Percentiles rank a stretch among this genome's conserved stretches.
These are phyloP conservation scores for Ceratocystiopsis sp. DNA, from an alignment of 2,329 filamentous ascomycete species.

Conservation along the genomic window DNA sequence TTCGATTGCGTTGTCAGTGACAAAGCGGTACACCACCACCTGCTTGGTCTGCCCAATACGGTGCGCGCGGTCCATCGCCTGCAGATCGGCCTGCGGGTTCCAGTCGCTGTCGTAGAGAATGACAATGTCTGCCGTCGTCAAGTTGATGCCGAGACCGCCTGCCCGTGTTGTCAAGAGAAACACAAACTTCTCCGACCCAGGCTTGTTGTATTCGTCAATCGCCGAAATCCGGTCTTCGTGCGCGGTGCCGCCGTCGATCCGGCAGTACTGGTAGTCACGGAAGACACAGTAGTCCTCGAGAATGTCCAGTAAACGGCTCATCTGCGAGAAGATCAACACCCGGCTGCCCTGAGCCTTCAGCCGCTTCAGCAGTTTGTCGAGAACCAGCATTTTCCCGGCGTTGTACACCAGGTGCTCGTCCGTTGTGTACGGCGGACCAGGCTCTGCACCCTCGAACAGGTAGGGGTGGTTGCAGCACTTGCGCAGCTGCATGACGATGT, in stretches of 20 bases:
- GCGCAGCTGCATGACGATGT: slow-evolving; percentile 98
- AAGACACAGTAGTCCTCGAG: slow-evolving; percentile 98
- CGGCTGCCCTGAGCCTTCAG: slow-evolving; percentile 77
- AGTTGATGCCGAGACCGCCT: slow-evolving; percentile 88
- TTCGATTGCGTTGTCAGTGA: slow-evolving; percentile 95
- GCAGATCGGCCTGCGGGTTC: slow-evolving; percentile 96
- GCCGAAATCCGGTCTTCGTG: slow-evolving; percentile 95
- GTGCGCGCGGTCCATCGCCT: slow-evolving; percentile 97
- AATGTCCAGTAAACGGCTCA: slow-evolving; percentile 94
- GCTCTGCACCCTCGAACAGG: slow-evolving; percentile 91
- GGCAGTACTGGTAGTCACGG: slow-evolving; percentile 85
- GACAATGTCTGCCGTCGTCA: slow-evolving; percentile 80
- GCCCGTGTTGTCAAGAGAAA: slow-evolving; percentile 86
- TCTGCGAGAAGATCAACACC: slow-evolving; percentile 98
- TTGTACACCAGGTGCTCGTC: slow-evolving; percentile 92
- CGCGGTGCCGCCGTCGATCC: slow-evolving; percentile 90
- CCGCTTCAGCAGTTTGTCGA: slow-evolving; percentile 77
- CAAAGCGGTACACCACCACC: slow-evolving; percentile 88
- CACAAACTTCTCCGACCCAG: slow-evolving; percentile 87
- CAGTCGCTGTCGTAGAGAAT: slow-evolving; percentile 80
- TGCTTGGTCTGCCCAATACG: slow-evolving; percentile 98
- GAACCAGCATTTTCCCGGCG: slow-evolving; percentile 90
- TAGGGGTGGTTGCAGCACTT: slow-evolving; percentile 99
- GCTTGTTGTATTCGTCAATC: slow-evolving; percentile 97
- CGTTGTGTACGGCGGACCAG: slow-evolving; percentile 92